A percentile compares a stretch with the other conserved stretches of the same genome.
Conservation (phyloP, 345 rosid genomes). For the Punica granatum region DNA sequence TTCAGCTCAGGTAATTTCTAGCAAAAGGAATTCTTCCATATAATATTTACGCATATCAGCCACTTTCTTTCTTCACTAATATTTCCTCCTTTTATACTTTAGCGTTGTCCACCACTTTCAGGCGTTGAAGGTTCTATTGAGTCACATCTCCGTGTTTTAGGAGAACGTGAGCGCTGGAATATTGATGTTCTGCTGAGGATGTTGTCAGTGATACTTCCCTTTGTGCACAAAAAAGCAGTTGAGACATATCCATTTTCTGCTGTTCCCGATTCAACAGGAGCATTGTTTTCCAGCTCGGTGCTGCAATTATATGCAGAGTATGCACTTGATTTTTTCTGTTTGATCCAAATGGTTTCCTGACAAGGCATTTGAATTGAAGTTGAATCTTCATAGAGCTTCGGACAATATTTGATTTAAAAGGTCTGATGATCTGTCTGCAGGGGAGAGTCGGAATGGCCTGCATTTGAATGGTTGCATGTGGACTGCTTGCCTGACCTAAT, state of each 20-base stretch:
- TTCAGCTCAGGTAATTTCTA: conserved; percentile 64
- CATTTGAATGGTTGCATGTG: conserved; percentile 88
- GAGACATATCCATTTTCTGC: conserved; percentile 80
- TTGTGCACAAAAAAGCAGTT: conserved; percentile 56
- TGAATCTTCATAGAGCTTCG: not conserved
- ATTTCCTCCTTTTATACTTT: conserved; percentile 16
- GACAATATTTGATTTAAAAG: conserved; percentile 1
- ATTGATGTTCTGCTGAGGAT: conserved; percentile 82
- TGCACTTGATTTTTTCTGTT: conserved; percentile 9
- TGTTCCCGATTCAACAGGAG: conserved; percentile 31
- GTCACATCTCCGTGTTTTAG: conserved; percentile 77
- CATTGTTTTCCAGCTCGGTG: conserved; percentile 41
- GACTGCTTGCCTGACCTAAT: conserved; percentile 85
- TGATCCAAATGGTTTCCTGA: not conserved
- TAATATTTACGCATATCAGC: not conserved
- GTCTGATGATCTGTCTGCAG: conserved; percentile 22
- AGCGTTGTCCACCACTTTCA: conserved; percentile 91
- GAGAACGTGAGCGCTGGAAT: conserved; percentile 94
- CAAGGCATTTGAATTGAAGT: not conserved
- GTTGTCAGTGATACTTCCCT: conserved; percentile 72
- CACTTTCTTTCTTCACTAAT: conserved; percentile 5
- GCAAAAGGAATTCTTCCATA: conserved; percentile 4
- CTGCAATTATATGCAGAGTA: conserved; percentile 77
- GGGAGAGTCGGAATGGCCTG: conserved; percentile 77
- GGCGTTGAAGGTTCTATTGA: conserved; percentile 96